Conservation (phyloP, 768 basidiomycete species). For the Russula lepida region DNA sequence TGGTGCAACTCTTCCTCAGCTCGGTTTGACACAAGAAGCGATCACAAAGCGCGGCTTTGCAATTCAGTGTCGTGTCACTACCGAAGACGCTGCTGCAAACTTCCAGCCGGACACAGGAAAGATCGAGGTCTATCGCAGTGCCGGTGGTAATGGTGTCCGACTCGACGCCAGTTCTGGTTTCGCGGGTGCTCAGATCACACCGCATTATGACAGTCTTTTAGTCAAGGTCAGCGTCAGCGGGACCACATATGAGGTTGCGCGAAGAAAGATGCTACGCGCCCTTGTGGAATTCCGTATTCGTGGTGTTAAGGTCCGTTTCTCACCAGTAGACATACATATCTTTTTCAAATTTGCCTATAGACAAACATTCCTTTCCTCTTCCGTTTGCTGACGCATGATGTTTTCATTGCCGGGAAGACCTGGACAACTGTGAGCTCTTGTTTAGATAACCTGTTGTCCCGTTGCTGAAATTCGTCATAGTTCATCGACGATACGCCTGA, state of each 20-base stretch:
- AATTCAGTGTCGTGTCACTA: slow-evolving; percentile 97
- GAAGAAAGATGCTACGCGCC: slow-evolving; percentile 97
- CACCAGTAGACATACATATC: not conserved
- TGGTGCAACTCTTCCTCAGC: slow-evolving; percentile 89
- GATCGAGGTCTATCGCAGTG: slow-evolving; percentile 97
- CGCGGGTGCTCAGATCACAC: slow-evolving; percentile 98
- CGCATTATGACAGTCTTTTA: slow-evolving; percentile 95
- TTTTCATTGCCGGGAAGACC: slow-evolving; percentile 93
- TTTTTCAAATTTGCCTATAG: slow-evolving; percentile 32
- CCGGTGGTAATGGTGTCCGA: slow-evolving; percentile 97
- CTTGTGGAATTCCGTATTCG: slow-evolving; percentile 99
- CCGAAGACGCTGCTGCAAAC: slow-evolving; percentile 83
- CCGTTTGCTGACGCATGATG: slow-evolving; percentile 91
- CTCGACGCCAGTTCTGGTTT: slow-evolving; percentile 96
- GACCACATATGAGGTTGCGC: slow-evolving; percentile 96
- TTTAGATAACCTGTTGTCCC: not conserved
- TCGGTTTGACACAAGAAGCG: slow-evolving; percentile 92
- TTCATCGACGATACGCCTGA: slow-evolving; percentile 99
- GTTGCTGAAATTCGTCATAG: slow-evolving; percentile 31
- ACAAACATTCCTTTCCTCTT: slow-evolving; percentile 99
- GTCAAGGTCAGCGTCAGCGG: slow-evolving; percentile 96
- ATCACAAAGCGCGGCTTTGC: slow-evolving; percentile 95
- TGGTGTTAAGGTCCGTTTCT: slow-evolving; percentile 75
- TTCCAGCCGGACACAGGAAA: slow-evolving; percentile 99
- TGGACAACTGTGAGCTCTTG: slow-evolving; percentile 77